A percentile compares a stretch with the other conserved stretches of the same genome.
Conservation (phyloP, 2,329 filamentous ascomycete genomes). For the Fusarium albidum region DNA sequence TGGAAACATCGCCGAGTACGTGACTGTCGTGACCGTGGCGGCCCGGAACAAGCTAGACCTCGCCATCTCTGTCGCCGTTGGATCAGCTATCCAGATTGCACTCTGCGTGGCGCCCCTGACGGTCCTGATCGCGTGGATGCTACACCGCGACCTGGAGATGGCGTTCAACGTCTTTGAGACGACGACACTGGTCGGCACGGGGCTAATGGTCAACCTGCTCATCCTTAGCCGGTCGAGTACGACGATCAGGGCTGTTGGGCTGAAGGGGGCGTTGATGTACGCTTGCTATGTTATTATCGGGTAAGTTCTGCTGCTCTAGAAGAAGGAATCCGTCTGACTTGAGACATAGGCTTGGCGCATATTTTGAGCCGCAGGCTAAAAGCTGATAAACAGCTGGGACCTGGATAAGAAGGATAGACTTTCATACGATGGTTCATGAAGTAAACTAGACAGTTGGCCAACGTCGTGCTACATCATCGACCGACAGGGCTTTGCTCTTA, state of each 20-base stretch:
- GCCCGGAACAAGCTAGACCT: slow-evolving; percentile 69
- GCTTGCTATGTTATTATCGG: slow-evolving; percentile 63
- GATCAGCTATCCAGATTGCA: slow-evolving; percentile 68
- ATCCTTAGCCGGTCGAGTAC: slow-evolving; percentile 76
- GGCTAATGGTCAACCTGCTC: slow-evolving; percentile 78
- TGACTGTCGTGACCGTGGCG: slow-evolving; percentile 68
- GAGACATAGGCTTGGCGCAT: slow-evolving; percentile 15
- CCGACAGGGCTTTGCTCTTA: too few species aligned
- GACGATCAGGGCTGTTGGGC: slow-evolving; percentile 60
- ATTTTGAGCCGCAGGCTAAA: slow-evolving; percentile 24
- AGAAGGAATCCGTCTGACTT: background rate
- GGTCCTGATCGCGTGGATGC: slow-evolving; percentile 66
- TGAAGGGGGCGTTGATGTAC: slow-evolving; percentile 65
- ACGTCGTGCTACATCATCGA: too few species aligned
- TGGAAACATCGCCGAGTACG: slow-evolving; percentile 69
- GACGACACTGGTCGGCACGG: slow-evolving; percentile 73
- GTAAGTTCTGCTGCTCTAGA: slow-evolving; percentile 7
- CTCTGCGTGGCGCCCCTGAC: slow-evolving; percentile 68
- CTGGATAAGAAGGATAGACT: background rate
- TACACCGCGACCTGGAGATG: slow-evolving; percentile 66
- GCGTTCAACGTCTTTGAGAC: slow-evolving; percentile 82
- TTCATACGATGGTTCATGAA: background rate
- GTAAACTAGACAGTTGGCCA: background rate
- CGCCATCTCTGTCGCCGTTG: slow-evolving; percentile 67
- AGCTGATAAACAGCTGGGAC: slow-evolving; percentile 13